Base-by-base conservation (phyloP, 306 rosid species). In the Herpetospermum pedunculosum region DNA sequence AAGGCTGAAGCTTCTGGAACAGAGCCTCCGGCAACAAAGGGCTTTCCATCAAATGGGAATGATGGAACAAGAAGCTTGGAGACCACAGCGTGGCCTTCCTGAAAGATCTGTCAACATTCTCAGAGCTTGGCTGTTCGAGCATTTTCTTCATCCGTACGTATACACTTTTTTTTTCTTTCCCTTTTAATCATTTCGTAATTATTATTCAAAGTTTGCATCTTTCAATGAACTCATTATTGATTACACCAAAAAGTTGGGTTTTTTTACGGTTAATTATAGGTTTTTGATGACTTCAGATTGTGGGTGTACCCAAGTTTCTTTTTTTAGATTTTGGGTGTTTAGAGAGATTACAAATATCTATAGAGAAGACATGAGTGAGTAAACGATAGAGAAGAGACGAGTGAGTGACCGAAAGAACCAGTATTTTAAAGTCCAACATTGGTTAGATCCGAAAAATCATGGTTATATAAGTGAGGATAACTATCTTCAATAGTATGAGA, bases 11-110 rank as follows among this genome's bases (percentile, higher is more conserved):
- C 23, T 84, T 75, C 76, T 95, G 1, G 99, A 95, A 59, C 96
- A 88, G 79, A 95, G 97, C 81, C 77, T 95, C 2, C 84, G 99
- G 30, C 97, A 95, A 68, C 97, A 95, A 75, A 87, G 96, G 81
- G 96, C 96, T 25, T 95, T 89, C 75, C 92, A 95, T 25, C 97
- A 92, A 43, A 95, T 95, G 84, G 99, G 99, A 1, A 89, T 95
- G 96, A 87, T 95, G 96, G 99, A 95, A 38, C 99, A 92, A 78
- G 99, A 95, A 79, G 99, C 99, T 70, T 95, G 99, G 99, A 79
- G 99, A 75, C 99, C 99, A 14, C 99, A 95, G 52, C 83, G 99
- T 69, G 99, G 99, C 55, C 82, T 95, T 79, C 99, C 99, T 28
- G 99, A 95, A 79, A 88, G 99, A 12, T 95, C 99, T 74, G 99